Evolutionary conservation across 2,329 filamentous ascomycete species (phyloP), one percentile per base, ranked within the genome.

Genomic region (Fusarium pininemorale): DNA sequence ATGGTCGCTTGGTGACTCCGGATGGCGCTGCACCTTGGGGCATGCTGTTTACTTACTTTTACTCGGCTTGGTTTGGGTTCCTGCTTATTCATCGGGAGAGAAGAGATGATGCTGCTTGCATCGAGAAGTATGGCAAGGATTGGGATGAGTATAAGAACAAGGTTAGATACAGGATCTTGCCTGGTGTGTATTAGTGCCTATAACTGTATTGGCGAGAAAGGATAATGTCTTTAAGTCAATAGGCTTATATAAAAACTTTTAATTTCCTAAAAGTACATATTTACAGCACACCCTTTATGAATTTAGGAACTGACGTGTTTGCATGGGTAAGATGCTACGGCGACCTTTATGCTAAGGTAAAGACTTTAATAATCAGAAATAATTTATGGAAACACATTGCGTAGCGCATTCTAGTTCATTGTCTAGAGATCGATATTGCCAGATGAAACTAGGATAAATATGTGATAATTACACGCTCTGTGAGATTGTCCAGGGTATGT

Each of bases 41-140:
- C 39, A 94, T 95, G 84, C 84, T 95, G 30, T 90, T 97, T 76
- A 97, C 95, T 0, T 98, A 98, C 84, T 97, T 98, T 80, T 98
- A 96, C 84, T 88, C 97, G 67, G 79, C 96, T 10, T 98, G 97
- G 84, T 98, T 98, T 83, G 94, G 90, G 1, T 85, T 96, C 16
- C 82, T 98, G 73, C 86, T 98, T 20, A 86, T 98, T 61, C 95
- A 98, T 80, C 92, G 95, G 20, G 94, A 97, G 82, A 85, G 90
- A 60, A 88, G 95, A 65, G 95, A 98, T 75, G 94, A 97, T 76
- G 92, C 93, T 79, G 96, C 96, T 84, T 98, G 95, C 81, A 86
- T 88, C 63, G 89, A 89, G 77, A 98, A 98, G 87, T 98, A 98
- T 80, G 95, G 95, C 9, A 90, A 91, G 72, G 94, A 97, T 78